phyloP scores from a whole-genome alignment of 306 rosid genomes.

The Castanopsis chinensis region DNA sequence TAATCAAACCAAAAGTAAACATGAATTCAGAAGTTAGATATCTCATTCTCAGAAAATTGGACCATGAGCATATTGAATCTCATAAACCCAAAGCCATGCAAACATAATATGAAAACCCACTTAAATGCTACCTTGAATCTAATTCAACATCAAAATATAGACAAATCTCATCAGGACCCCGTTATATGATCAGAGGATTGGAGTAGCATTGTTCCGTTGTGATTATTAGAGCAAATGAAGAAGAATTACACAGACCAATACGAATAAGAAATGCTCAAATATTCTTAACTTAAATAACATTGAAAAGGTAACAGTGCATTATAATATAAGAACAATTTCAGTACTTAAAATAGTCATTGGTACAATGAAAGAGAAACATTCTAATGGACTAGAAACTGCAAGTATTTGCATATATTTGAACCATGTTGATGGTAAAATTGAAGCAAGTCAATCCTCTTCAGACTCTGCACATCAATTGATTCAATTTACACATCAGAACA shows the following conservation, averaged over 20 bases:
- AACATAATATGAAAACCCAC: too few relatives aligned
- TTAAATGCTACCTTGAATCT: too few relatives aligned
- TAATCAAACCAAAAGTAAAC: too few relatives aligned
- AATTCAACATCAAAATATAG: too few relatives aligned
- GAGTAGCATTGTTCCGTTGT: too few relatives aligned
- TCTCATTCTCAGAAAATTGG: too few relatives aligned
- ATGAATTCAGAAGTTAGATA: too few relatives aligned
- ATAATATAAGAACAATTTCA: not conserved
- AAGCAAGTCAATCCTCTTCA: constrained; percentile 49
- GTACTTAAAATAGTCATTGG: not conserved
- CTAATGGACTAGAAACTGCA: not conserved
- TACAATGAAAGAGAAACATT: not conserved
- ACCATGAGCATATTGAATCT: too few relatives aligned
- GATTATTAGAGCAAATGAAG: not conserved
- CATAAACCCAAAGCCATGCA: too few relatives aligned
- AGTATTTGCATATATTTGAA: constrained; percentile 9
- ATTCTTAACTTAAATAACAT: not conserved
- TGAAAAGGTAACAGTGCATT: not conserved
- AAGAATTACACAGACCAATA: not conserved
- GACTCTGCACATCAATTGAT: constrained; percentile 50
- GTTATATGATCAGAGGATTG: too few relatives aligned
- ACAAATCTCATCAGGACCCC: too few relatives aligned
- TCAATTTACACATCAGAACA: constrained; percentile 20
- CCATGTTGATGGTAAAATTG: not conserved
- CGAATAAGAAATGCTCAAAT: not conserved